Percentiles rank a stretch among this genome's conserved stretches.
Conservation (phyloP, 306 rosid species). For the Vigna trinervia region DNA sequence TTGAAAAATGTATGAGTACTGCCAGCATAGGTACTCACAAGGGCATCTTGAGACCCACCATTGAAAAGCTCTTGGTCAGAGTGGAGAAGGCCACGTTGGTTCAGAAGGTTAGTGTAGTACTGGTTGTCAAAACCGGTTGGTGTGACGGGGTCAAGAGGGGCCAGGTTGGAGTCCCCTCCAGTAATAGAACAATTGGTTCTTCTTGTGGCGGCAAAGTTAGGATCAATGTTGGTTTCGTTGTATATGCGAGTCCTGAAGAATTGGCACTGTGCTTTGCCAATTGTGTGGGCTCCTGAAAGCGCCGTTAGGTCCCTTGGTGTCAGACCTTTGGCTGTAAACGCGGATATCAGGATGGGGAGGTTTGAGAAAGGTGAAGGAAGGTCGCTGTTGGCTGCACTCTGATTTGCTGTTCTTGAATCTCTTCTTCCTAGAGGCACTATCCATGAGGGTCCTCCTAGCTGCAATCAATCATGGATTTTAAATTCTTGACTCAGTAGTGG, state of each 20-base stretch:
- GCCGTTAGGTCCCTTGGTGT: constrained; percentile 57
- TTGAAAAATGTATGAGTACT: constrained; percentile 37
- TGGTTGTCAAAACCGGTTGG: constrained; percentile 58
- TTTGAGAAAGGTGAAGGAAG: constrained; percentile 61
- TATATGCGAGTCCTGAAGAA: constrained; percentile 65
- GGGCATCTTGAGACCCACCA: constrained; percentile 57
- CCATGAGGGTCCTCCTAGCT: constrained; percentile 90
- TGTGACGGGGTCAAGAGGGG: constrained; percentile 63
- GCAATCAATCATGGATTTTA: neutral
- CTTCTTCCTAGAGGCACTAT: constrained; percentile 67
- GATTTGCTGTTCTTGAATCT: constrained; percentile 84
- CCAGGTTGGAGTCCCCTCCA: constrained; percentile 64
- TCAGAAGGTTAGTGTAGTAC: constrained; percentile 60
- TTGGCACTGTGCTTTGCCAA: constrained; percentile 61
- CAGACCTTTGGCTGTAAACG: constrained; percentile 56
- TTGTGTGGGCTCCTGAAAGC: constrained; percentile 81
- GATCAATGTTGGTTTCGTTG: constrained; percentile 74
- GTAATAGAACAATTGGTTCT: constrained; percentile 56
- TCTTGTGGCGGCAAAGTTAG: constrained; percentile 51
- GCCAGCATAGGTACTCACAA: constrained; percentile 54
- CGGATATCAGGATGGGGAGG: constrained; percentile 56
- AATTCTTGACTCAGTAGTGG: neutral
- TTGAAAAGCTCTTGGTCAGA: constrained; percentile 76
- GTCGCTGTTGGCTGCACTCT: constrained; percentile 61
- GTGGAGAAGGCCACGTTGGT: constrained; percentile 66